Conservation (phyloP, 148 eudicot species). For the Limonium bicolor region DNA sequence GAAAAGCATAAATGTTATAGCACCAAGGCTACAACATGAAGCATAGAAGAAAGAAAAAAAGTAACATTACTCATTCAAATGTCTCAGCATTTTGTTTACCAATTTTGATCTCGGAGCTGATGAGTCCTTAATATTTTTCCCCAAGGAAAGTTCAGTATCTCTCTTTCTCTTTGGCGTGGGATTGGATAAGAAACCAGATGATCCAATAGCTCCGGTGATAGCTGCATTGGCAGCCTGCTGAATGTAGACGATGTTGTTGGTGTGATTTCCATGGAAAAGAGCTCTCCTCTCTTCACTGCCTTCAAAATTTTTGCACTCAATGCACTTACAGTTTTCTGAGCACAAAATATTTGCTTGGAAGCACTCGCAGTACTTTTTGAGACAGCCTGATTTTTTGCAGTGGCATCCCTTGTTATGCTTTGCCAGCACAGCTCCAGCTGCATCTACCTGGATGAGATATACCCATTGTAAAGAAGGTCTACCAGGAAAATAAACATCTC, state of each 20-base stretch:
- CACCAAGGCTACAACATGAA: background rate
- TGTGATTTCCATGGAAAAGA: slow-evolving; percentile 84
- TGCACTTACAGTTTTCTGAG: slow-evolving; percentile 92
- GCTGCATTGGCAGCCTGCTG: slow-evolving; percentile 99
- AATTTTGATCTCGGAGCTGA: slow-evolving; percentile 42
- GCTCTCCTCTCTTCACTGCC: slow-evolving; percentile 98
- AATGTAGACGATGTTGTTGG: slow-evolving; percentile 51
- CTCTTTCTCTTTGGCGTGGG: slow-evolving; percentile 63
- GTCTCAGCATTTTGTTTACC: slow-evolving; percentile 19
- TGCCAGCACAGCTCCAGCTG: slow-evolving; percentile 49
- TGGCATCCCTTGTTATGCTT: slow-evolving; percentile 98
- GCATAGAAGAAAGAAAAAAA: too few species aligned
- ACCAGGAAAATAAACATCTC: too few species aligned
- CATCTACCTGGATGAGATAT: slow-evolving; percentile 47
- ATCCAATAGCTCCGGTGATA: slow-evolving; percentile 91
- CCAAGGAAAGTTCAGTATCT: slow-evolving; percentile 53
- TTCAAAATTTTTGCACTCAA: slow-evolving; percentile 95
- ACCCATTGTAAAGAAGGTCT: too few species aligned
- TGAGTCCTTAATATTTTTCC: slow-evolving; percentile 43
- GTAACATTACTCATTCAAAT: too few species aligned
- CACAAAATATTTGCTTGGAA: slow-evolving; percentile 95
- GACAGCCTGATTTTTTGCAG: slow-evolving; percentile 98
- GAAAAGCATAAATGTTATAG: background rate
- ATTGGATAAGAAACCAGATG: slow-evolving; percentile 76
- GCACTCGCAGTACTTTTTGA: slow-evolving; percentile 95